Evolutionary conservation across 805 yeast species (phyloP).

Genomic region (Candida golubevii): DNA sequence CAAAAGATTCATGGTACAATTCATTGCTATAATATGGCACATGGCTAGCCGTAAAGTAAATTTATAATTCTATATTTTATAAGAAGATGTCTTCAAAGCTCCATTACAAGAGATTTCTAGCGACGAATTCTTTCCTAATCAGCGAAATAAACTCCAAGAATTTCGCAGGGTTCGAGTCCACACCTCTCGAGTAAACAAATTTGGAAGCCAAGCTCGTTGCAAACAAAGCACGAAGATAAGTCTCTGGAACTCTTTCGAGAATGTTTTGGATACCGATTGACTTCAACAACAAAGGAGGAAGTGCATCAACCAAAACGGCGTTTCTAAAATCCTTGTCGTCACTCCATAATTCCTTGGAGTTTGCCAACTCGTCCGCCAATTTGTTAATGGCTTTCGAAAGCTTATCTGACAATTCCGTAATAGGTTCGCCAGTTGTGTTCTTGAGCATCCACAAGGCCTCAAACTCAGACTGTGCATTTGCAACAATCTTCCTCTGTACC

Average conservation of each 20-base stretch:
- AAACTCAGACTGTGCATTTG: conserved; percentile 82
- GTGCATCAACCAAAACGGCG: conserved; percentile 67
- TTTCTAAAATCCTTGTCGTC: conserved; percentile 75
- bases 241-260: conserved; percentile 74
- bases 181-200: conserved; percentile 79
- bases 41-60: too few species aligned
- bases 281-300: conserved; percentile 69
- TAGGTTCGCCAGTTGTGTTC: conserved; percentile 56
- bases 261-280: conserved; percentile 65
- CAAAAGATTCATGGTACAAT: too few species aligned
- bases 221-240: conserved; percentile 83
- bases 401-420: conserved; percentile 72
- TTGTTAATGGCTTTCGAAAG: conserved; percentile 80
- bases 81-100: not conserved
- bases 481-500: conserved; percentile 71
- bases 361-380: conserved; percentile 78
- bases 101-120: conserved; percentile 26
- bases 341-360: conserved; percentile 78
- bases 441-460: conserved; percentile 80
- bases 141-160: conserved; percentile 66
- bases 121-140: conserved; percentile 44
- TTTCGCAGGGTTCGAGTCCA: conserved; percentile 74
- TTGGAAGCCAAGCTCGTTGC: conserved; percentile 82
- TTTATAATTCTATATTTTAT: not conserved
- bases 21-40: too few species aligned